Evolutionary conservation across 2,329 filamentous ascomycete species (phyloP).

Genomic region (Colletotrichum sojae): DNA sequence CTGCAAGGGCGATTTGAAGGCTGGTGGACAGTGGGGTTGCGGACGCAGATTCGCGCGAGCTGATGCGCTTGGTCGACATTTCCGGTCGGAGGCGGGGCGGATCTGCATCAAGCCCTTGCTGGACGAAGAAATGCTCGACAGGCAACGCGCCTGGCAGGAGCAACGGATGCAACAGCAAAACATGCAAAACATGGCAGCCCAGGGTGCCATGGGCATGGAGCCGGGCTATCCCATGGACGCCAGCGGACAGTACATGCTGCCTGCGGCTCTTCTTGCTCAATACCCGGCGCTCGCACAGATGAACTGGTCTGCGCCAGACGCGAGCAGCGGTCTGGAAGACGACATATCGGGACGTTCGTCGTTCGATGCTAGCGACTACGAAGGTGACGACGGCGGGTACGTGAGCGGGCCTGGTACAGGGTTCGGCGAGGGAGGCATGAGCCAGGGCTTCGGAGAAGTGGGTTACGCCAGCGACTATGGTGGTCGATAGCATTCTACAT

Average conservation of each 20-base stretch:
- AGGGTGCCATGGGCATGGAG: conserved; percentile 70
- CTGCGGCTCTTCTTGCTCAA: conserved; percentile 88
- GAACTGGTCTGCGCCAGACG: conserved; percentile 79
- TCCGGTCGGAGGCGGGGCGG: conserved; percentile 93
- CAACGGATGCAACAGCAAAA: conserved; percentile 77
- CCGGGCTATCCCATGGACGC: conserved; percentile 71
- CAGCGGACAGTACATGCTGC: conserved; percentile 77
- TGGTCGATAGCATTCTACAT: conserved; percentile 51
- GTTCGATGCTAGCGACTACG: conserved; percentile 86
- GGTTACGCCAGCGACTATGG: conserved; percentile 69
- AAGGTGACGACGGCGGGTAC: conserved; percentile 79
- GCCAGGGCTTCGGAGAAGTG: conserved; percentile 68
- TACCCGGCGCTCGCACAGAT: conserved; percentile 94
- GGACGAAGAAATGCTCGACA: conserved; percentile 90
- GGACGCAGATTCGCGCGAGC: conserved; percentile 93
- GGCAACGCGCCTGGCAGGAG: conserved; percentile 82
- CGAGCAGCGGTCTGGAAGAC: conserved; percentile 81
- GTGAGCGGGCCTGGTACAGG: conserved; percentile 74
- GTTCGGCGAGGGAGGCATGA: conserved; percentile 70
- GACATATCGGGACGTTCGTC: conserved; percentile 84
- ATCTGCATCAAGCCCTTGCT: conserved; percentile 98
- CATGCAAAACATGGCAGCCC: conserved; percentile 71
- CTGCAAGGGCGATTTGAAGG: conserved; percentile 91
- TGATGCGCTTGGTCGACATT: conserved; percentile 94
- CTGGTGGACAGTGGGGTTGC: conserved; percentile 90